Base-by-base conservation (phyloP, 208 protist genomes). In the Vickermania spadyakhi region DNA sequence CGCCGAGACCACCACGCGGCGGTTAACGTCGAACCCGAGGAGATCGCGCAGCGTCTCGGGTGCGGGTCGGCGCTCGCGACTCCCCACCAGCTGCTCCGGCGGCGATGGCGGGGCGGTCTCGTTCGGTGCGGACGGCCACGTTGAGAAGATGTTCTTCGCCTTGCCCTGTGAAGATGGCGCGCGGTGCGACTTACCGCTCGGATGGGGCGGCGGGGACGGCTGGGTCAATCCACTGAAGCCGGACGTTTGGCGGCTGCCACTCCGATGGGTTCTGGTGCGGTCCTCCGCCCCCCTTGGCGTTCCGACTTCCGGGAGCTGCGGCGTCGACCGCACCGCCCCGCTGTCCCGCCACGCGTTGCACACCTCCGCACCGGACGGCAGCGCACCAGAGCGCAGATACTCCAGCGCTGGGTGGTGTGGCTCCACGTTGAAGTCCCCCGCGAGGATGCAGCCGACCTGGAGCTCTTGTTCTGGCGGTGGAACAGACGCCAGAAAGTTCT, bases 351-450 rank as follows among this genome's bases (percentile, higher is more conserved):
- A 91, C 60, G 68, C 73, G 18, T 56, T 49, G 63, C 86, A 68
- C 45, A 85, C 75, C 23, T 69, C 29, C 31, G 74, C 73, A 18
- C 55, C 68, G 0, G 59, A 36, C 4, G 82, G 75, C 2, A 81
- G 64, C 1, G 30, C 36, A 2, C 80, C 79, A 0, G 31, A 68
- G 41, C 72, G 45, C 18, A 87, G 28, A 57, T 86, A 94, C 28
- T 62, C 57, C 45, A 88, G 58, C 1, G 76, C 68, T 1, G 81
- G 61, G 2, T 72, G 67, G 36, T 28, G 77, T 28, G 66, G 70
- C n/a, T 94, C 84, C 0, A 77, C 64, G 66, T 94, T 94, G 57
- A 92, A 89, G 71, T 94, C 88, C 25, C 88, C 88, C 11, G 68
- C 80, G 42, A 94, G 66, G 52, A 94, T 60, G 49, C 77, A 77